Evolutionary conservation across 75 land plant species (phyloP), one percentile per base, ranked within the genome.

Genomic region (Isoetes taiwanensis): DNA sequence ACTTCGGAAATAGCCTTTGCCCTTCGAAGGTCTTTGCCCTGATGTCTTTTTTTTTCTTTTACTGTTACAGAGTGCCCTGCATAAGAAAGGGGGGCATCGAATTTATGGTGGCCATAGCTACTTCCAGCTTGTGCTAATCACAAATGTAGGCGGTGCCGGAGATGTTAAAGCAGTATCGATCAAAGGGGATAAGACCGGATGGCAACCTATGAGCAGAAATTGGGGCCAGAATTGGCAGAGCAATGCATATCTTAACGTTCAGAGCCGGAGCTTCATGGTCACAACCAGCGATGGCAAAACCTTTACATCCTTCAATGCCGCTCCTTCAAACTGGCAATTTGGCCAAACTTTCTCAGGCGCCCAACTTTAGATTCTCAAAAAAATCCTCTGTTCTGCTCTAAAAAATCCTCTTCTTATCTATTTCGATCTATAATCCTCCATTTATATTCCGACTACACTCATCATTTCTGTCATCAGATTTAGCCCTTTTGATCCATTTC

Each of bases 151-250:
- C 11, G 90, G 90, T 3, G 78, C 82, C 4, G 90, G 86, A 27
- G 84, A 84, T 52, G 69, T 84, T 57, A 58, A 64, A 67, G 17
- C 57, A 34, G 75, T 74, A 55, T 53, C 71, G 39, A 57, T 73
- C 10, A 82, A 82, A 57, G 82, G 76, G 2, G 8, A 71, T 17
- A 56, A 56, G 0, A 74, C 80, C 0, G 70, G 58, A 5, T 85
- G 90, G 90, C 41, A 65, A 64, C 35, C 38, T 19, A 76, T 85
- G 80, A 65, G 40, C 56, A 61, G 90, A 1, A 82, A 79, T 73
- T 85, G 90, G 90, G 90, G 90, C 19, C 77, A 76, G 28, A 75
- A 69, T 63, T 84, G 84, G 84, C 79, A 78, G 57, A 68, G 64
- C 61, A 70, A 72, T 26, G 41, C 76, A 3, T 61, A 67, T 21